Percentiles rank a stretch among this genome's conserved stretches.
phyloP scores from a whole-genome alignment of 1,139 yeast species.

The Blastobotrys apis region DNA sequence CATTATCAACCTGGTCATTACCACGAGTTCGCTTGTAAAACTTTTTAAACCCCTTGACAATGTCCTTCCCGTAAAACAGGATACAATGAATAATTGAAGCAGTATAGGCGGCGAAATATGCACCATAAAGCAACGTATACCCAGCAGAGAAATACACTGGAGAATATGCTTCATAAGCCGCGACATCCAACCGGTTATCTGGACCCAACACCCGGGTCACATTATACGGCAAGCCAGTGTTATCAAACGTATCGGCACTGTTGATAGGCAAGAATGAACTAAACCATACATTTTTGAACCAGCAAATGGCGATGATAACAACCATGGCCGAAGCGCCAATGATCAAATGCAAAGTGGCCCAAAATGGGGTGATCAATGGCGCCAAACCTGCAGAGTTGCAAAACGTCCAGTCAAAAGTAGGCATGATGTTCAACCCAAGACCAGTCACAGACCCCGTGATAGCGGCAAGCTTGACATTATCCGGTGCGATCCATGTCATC shows the following conservation, averaged over 20 bases:
- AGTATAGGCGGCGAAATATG: constrained; percentile 45
- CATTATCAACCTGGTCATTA: constrained; percentile 63
- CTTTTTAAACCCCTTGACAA: too few relatives aligned
- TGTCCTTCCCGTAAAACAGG: constrained; percentile 54
- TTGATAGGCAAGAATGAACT: constrained; percentile 53
- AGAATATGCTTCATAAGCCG: constrained; percentile 34
- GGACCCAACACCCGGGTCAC: constrained; percentile 43
- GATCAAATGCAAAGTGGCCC: constrained; percentile 39
- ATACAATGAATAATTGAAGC: constrained; percentile 50
- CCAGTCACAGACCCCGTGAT: constrained; percentile 52
- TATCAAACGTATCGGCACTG: constrained; percentile 44
- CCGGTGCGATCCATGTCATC: constrained; percentile 59
- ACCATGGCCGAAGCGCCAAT: constrained; percentile 45
- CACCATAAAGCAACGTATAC: constrained; percentile 38
- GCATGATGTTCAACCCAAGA: constrained; percentile 51
- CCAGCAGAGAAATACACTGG: constrained; percentile 47
- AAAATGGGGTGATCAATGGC: constrained; percentile 43
- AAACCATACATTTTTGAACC: constrained; percentile 5
- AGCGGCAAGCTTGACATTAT: constrained; percentile 48
- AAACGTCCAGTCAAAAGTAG: constrained; percentile 52
- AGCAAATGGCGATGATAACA: constrained; percentile 37
- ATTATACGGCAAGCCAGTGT: constrained; percentile 43
- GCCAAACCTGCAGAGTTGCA: constrained; percentile 29
- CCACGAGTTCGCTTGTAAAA: constrained; percentile 44
- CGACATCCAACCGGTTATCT: constrained; percentile 29